A percentile compares a stretch with the other conserved stretches of the same genome.
These are phyloP conservation scores for Mucor saturninus DNA, from an alignment of 371 early-diverging fungal species.

Conservation along the genomic window DNA sequence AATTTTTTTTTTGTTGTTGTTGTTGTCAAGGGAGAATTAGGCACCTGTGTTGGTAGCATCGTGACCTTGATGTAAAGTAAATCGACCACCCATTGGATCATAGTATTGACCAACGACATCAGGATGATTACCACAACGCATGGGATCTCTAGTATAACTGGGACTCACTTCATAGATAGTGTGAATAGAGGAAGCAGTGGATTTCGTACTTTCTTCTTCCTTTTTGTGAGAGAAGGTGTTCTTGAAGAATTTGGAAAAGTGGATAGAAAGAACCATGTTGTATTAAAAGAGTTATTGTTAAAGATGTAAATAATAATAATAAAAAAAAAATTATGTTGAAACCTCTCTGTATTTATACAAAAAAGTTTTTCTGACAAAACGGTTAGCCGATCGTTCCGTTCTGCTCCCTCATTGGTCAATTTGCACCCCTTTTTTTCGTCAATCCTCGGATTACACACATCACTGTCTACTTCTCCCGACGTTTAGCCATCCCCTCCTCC, in stretches of 20 bases:
- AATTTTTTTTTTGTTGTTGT: no score
- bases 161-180: constrained; percentile 9
- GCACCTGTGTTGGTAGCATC: constrained; percentile 38
- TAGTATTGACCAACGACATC: constrained; percentile 40
- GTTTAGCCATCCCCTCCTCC: no score
- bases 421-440: not conserved
- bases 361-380: constrained; percentile 14
- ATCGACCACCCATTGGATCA: constrained; percentile 46
- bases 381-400: constrained; percentile 20
- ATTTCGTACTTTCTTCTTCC: constrained; percentile 8
- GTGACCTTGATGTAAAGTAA: constrained; percentile 19
- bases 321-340: not conserved
- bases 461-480: not conserved
- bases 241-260: constrained; percentile 28
- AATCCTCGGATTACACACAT: constrained; percentile 12
- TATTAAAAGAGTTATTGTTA: not conserved
- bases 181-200: constrained; percentile 12
- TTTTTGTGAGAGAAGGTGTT: constrained; percentile 22
- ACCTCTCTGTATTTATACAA: not conserved
- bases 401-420: constrained; percentile 22
- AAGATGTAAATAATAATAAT: not conserved
- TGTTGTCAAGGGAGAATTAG: not conserved
- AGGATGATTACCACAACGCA: constrained; percentile 41
- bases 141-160: constrained; percentile 46
- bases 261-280: constrained; percentile 22